Conservation (phyloP, 352 stramenopile genomes). For the Aphanomyces cochlioides region DNA sequence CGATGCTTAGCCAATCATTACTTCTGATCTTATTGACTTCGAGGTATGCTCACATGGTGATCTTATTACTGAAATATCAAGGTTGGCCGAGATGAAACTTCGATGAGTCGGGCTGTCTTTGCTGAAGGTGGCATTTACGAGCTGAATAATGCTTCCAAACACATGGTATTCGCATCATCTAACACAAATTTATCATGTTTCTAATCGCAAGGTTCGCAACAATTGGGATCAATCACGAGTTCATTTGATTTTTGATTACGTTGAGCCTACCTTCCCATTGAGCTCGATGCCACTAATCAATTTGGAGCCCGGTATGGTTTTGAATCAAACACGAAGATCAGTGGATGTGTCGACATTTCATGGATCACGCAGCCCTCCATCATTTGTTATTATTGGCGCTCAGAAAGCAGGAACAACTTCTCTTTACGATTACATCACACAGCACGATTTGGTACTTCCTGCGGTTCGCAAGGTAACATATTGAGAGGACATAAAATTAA, state of each 20-base stretch:
- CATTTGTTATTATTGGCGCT: constrained; percentile 94
- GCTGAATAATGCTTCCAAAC: constrained; percentile 98
- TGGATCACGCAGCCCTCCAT: constrained; percentile 72
- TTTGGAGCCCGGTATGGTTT: constrained; percentile 82
- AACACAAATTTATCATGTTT: not conserved
- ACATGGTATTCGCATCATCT: constrained; percentile 46
- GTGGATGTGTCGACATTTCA: constrained; percentile 89
- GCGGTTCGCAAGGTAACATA: constrained; percentile 85
- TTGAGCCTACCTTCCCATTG: constrained; percentile 75
- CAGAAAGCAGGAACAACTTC: constrained; percentile 96
- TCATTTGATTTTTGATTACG: constrained; percentile 99
- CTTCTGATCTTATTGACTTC: constrained; percentile 72
- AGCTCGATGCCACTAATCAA: constrained; percentile 44
- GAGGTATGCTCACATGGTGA: constrained; percentile 32
- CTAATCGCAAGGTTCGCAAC: constrained; percentile 78
- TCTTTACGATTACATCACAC: constrained; percentile 96
- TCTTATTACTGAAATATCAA: constrained; percentile 30
- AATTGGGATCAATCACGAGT: constrained; percentile 87
- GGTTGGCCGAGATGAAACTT: constrained; percentile 79
- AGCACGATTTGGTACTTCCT: constrained; percentile 92
- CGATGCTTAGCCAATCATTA: constrained; percentile 78
- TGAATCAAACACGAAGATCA: constrained; percentile 95
- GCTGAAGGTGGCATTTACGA: constrained; percentile 94
- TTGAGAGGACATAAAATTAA: not conserved
- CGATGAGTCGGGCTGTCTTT: constrained; percentile 89